Evolutionary conservation across 2,329 filamentous ascomycete genomes (phyloP), one percentile per base, ranked within the genome.

Genomic region (Fusarium sp.): DNA sequence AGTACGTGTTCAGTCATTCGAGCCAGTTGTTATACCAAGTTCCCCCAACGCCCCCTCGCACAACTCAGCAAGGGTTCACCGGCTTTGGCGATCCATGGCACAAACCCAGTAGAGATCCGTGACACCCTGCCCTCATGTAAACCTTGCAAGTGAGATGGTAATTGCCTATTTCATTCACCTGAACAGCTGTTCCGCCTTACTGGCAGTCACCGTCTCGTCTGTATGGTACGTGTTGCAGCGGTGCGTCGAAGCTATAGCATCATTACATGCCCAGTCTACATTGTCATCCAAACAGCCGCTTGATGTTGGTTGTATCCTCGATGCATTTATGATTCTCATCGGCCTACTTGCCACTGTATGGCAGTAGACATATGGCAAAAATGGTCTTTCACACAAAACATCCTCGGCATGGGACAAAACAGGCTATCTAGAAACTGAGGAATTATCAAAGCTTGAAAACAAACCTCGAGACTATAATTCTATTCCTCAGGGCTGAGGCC

Each of bases 61-160:
- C 33, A 42, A 35, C 25, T 42, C 50, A 60, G 58, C 64, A 73
- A 67, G 75, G 75, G 50, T 61, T 42, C 23, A 50, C 66, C 46
- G 43, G 64, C 57, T 66, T 59, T 52, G 63, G 58, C 67, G 62
- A 59, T 68, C 58, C 54, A 68, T 73, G 42, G 44, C 75, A 73
- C 71, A 42, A 76, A 50, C 73, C 73, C 38, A 64, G 65, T 47
- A 68, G 69, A 75, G 75, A 77, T 77, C 73, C 73, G 69, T 75
- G 67, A 75, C 64, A 66, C 71, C 75, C 67, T 46, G 37, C 66
- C 47, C 59, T 61, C 46, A 49, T 21, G 58, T 67, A 38, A 60
- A 49, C 64, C 66, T 50, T 72, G 40, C 58, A 57, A 50, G 13
- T 35, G 25, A 47, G 58, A 60, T 46, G 30, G 33, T 11, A 43